phyloP scores from a whole-genome alignment of 164 flowering plant species.

The Magnolia officinalis region DNA sequence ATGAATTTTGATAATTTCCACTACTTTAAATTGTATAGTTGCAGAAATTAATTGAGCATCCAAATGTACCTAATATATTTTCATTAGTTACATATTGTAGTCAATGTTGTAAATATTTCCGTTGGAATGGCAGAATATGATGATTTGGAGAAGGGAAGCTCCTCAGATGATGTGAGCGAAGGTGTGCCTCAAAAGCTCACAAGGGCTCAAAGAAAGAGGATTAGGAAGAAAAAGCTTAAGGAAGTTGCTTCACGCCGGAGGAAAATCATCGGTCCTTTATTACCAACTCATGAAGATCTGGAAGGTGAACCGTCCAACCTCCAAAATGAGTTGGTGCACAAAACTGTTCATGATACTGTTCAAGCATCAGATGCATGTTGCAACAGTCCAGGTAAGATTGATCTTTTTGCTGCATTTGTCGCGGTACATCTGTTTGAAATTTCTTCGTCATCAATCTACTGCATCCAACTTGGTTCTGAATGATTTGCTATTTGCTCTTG shows the following conservation, averaged over 20 bases:
- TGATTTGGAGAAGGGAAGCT: conserved; percentile 15
- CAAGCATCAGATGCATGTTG: background rate
- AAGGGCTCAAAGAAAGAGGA: conserved; percentile 60
- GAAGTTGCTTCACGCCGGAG: conserved; percentile 36
- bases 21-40: background rate
- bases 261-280: conserved; percentile 45
- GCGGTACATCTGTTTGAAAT: background rate
- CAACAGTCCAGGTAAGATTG: conserved; percentile 19
- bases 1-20: background rate
- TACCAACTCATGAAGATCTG: conserved; percentile 16
- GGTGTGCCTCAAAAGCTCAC: conserved; percentile 33
- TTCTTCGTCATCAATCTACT: background rate
- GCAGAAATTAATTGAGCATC: background rate
- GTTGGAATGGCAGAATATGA: conserved; percentile 13
- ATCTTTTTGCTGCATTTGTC: background rate
- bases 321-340: conserved; percentile 12
- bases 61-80: background rate
- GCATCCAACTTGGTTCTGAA: background rate
- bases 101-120: background rate
- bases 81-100: background rate
- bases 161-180: conserved; percentile 20
- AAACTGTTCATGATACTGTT: conserved; percentile 18
- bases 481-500: background rate
- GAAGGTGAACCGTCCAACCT: conserved; percentile 17
- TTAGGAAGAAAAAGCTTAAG: conserved; percentile 46